phyloP scores from a whole-genome alignment of 805 yeast genomes.

The Metschnikowia cubensis region DNA sequence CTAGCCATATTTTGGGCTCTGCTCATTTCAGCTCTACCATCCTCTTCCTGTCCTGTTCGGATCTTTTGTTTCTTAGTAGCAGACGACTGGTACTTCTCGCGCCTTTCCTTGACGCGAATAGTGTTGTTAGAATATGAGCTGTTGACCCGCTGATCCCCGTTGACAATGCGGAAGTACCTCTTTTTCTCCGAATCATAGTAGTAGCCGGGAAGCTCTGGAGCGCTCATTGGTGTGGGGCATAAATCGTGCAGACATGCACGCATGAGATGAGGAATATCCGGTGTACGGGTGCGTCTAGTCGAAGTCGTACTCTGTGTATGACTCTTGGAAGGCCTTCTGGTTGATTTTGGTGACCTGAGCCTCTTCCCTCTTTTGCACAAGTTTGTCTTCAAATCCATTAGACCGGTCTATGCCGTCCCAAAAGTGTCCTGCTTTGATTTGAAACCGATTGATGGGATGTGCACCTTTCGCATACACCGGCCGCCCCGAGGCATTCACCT shows the following conservation, averaged over 20 bases:
- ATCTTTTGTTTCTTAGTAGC: neutral
- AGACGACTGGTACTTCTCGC: neutral
- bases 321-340: constrained; percentile 11
- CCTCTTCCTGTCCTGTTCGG: neutral
- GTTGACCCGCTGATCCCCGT: constrained; percentile 24
- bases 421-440: constrained; percentile 69
- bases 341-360: constrained; percentile 12
- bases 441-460: constrained; percentile 68
- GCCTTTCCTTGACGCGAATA: constrained; percentile 23
- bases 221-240: constrained; percentile 4
- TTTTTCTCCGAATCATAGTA: constrained; percentile 26
- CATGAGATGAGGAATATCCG: constrained; percentile 3
- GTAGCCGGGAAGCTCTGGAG: constrained; percentile 30
- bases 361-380: constrained; percentile 43
- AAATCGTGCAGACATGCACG: neutral
- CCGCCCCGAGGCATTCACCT: constrained; percentile 38
- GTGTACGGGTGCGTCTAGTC: constrained; percentile 13
- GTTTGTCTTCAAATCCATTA: constrained; percentile 74
- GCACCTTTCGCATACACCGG: constrained; percentile 49
- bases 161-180: constrained; percentile 31
- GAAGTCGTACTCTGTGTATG: constrained; percentile 19
- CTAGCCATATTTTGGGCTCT: neutral
- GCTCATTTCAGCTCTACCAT: neutral
- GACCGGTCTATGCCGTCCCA: constrained; percentile 95
- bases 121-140: constrained; percentile 28